Evolutionary conservation across 2,329 filamentous ascomycete species (phyloP).

Genomic region (Aspergillus quadrilineatus): DNA sequence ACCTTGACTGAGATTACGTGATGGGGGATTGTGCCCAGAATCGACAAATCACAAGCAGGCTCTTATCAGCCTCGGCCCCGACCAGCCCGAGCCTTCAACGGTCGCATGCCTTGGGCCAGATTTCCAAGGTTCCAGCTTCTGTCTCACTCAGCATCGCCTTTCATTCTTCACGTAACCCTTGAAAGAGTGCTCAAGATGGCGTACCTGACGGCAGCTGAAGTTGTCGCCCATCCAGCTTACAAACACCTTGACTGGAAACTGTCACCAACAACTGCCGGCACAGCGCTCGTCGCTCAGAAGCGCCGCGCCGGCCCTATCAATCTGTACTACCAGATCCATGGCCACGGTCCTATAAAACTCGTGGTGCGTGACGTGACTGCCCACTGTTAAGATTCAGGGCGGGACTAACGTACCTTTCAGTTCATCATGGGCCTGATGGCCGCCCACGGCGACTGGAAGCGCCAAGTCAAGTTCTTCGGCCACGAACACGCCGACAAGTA

Average conservation of each 20-base stretch:
- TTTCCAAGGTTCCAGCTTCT: background rate
- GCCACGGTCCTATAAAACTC: slow-evolving; percentile 67
- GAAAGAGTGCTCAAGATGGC: slow-evolving; percentile 14
- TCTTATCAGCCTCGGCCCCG: background rate
- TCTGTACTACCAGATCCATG: slow-evolving; percentile 78
- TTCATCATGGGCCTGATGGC: slow-evolving; percentile 79
- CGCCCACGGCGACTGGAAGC: slow-evolving; percentile 70
- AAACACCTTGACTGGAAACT: slow-evolving; percentile 46
- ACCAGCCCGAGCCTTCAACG: background rate
- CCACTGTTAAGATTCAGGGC: background rate
- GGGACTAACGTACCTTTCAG: slow-evolving; percentile 43
- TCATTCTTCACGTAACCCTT: background rate
- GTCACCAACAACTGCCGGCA: slow-evolving; percentile 62
- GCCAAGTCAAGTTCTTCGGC: slow-evolving; percentile 78
- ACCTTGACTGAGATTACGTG: background rate
- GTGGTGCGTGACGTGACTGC: slow-evolving; percentile 57
- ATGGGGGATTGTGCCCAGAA: background rate
- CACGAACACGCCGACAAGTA: slow-evolving; percentile 68
- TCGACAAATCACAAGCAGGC: background rate
- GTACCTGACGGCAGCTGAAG: slow-evolving; percentile 32
- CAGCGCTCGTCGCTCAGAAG: slow-evolving; percentile 62
- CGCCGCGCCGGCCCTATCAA: slow-evolving; percentile 69
- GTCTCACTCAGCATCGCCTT: background rate
- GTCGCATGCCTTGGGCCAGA: background rate
- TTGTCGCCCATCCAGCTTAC: slow-evolving; percentile 35